phyloP scores from a whole-genome alignment of 192 early-diverging fungal genomes.

The Umbelopsis sp. region DNA sequence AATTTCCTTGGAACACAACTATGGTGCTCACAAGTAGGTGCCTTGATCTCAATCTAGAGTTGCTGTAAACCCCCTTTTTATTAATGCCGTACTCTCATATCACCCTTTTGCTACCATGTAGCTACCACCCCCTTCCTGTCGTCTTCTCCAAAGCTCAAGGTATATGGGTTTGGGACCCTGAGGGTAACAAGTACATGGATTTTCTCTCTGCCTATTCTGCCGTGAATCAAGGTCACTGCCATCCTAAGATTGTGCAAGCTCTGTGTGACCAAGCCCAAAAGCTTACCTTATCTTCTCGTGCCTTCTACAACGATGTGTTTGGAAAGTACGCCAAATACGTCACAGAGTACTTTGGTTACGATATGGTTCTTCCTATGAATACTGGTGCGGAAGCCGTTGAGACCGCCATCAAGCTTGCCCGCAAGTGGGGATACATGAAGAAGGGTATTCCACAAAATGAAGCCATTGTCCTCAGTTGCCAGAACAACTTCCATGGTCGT shows the following conservation, averaged over 20 bases:
- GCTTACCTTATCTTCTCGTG: constrained; percentile 88
- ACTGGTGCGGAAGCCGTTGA: constrained; percentile 99
- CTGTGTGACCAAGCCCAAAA: constrained; percentile 87
- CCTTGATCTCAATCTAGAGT: no score
- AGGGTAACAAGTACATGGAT: constrained; percentile 85
- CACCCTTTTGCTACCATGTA: constrained; percentile 29
- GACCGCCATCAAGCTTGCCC: constrained; percentile 96
- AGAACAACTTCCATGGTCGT: constrained; percentile 96
- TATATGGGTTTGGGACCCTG: constrained; percentile 93
- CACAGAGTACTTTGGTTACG: constrained; percentile 91
- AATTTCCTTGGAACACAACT: constrained; percentile 78
- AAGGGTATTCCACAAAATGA: constrained; percentile 83
- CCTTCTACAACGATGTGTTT: constrained; percentile 96
- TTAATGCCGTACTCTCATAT: no score
- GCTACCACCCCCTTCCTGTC: constrained; percentile 96
- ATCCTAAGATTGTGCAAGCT: constrained; percentile 92
- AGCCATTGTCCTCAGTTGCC: constrained; percentile 82
- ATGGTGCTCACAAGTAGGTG: constrained; percentile 91
- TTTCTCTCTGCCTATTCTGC: constrained; percentile 87
- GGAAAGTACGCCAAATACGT: constrained; percentile 90
- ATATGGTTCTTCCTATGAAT: constrained; percentile 99
- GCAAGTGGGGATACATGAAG: constrained; percentile 94
- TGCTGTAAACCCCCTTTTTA: no score
- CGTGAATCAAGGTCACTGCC: constrained; percentile 92
- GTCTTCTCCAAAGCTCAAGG: constrained; percentile 89